phyloP scores from a whole-genome alignment of 305 asterid species.

The Andrographis paniculata region DNA sequence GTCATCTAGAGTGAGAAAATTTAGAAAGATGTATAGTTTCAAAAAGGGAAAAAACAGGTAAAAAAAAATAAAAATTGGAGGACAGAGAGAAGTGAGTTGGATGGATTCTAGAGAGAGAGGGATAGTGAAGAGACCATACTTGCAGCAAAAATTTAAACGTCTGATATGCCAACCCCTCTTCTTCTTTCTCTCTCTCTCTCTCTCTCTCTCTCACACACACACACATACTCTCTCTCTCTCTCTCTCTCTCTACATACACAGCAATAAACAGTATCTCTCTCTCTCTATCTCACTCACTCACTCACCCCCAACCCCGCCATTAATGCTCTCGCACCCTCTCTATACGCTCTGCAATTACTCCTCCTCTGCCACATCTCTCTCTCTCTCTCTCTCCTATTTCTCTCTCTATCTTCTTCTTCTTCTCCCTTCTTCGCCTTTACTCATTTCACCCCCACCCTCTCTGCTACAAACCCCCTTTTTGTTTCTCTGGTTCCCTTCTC shows the following conservation, averaged over 20 bases:
- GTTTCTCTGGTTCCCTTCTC: too few relatives aligned
- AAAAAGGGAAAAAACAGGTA: not conserved
- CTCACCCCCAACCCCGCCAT: constrained; percentile 48
- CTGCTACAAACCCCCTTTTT: too few relatives aligned
- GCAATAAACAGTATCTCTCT: constrained; percentile 53
- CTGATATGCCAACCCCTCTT: constrained; percentile 33
- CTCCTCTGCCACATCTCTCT: constrained; percentile 49
- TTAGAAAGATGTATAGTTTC: not conserved
- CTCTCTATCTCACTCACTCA: not conserved
- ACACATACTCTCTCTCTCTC: not conserved
- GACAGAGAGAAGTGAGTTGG: constrained; percentile 26
- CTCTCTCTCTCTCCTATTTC: constrained; percentile 15
- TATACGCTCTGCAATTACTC: constrained; percentile 78
- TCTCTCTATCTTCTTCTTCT: constrained; percentile 14
- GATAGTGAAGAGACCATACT: constrained; percentile 12
- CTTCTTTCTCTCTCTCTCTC: constrained; percentile 13
- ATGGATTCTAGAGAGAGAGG: constrained; percentile 12
- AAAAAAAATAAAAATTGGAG: not conserved
- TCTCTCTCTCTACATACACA: not conserved
- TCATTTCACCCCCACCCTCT: constrained; percentile 2
- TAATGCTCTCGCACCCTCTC: constrained; percentile 83
- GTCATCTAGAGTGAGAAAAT: not conserved
- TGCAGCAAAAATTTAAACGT: constrained; percentile 28
- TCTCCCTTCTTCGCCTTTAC: constrained; percentile 5
- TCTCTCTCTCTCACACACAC: not conserved